These are phyloP conservation scores for Fusarium nodosum DNA, from an alignment of 2,329 filamentous ascomycete genomes.

Conservation along the genomic window DNA sequence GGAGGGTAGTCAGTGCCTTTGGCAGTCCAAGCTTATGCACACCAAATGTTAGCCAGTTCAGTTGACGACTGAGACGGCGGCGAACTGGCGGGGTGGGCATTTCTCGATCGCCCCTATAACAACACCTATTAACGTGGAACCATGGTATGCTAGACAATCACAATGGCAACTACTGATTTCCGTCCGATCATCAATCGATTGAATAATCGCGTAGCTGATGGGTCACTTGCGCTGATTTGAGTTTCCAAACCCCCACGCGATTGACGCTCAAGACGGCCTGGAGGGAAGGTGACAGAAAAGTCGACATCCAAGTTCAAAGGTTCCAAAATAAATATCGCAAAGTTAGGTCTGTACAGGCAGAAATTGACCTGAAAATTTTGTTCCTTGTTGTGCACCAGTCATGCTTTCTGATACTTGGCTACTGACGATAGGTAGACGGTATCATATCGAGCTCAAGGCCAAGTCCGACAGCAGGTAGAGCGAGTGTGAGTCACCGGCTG, in stretches of 20 bases:
- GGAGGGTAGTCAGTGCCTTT: constrained; percentile 10
- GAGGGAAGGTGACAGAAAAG: neutral
- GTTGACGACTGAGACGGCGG: constrained; percentile 11
- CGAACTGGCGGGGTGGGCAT: constrained; percentile 39
- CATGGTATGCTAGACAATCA: constrained; percentile 26
- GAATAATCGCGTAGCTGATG: constrained; percentile 10
- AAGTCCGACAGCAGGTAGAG: constrained; percentile 26
- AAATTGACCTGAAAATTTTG: neutral
- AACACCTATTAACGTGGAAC: constrained; percentile 2
- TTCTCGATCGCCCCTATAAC: constrained; percentile 16
- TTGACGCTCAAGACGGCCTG: constrained; percentile 18
- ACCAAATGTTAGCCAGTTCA: constrained; percentile 12
- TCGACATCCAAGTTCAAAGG: neutral
- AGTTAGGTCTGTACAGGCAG: no score
- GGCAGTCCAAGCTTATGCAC: constrained; percentile 14
- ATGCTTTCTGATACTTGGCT: neutral
- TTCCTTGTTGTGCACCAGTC: neutral
- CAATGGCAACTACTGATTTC: constrained; percentile 14
- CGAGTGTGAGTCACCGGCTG: constrained; percentile 37
- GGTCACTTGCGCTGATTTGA: neutral
- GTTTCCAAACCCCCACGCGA: constrained; percentile 31
- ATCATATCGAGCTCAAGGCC: neutral
- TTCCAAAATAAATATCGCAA: neutral
- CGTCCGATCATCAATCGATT: constrained; percentile 1
- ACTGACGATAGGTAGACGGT: neutral